These are phyloP conservation scores for Leishmania tropica DNA, from an alignment of 208 protist genomes.

Conservation along the genomic window DNA sequence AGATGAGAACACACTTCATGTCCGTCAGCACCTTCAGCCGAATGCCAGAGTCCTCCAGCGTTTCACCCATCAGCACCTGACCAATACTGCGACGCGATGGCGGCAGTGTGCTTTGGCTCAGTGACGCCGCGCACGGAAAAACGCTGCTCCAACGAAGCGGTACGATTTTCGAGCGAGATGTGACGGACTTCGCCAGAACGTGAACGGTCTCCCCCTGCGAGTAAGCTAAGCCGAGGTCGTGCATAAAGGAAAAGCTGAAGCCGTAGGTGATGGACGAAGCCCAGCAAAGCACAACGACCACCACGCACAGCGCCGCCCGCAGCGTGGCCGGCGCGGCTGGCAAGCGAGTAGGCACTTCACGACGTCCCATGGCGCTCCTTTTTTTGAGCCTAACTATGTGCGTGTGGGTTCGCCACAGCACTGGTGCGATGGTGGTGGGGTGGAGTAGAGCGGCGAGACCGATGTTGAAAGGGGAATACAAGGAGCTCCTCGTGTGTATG, in stretches of 20 bases:
- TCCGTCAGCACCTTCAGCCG: background rate
- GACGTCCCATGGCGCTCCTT: background rate
- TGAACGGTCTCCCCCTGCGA: background rate
- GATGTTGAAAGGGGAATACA: background rate
- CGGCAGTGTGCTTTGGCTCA: background rate
- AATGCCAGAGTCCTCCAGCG: slow-evolving; percentile 18
- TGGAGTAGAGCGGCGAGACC: background rate
- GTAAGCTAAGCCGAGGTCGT: slow-evolving; percentile 16
- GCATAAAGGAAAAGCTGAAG: slow-evolving; percentile 20
- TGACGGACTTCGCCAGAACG: slow-evolving; percentile 21
- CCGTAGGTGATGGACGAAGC: background rate
- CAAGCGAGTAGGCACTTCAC: background rate
- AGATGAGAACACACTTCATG: slow-evolving; percentile 5
- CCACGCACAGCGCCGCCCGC: background rate
- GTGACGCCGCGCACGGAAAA: slow-evolving; percentile 5
- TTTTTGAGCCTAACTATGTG: background rate
- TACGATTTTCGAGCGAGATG: slow-evolving; percentile 21
- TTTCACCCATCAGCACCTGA: slow-evolving; percentile 23
- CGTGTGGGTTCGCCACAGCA: background rate
- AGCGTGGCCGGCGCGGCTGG: background rate
- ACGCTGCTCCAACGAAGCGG: slow-evolving; percentile 18
- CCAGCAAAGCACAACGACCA: slow-evolving; percentile 14
- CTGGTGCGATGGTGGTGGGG: background rate
- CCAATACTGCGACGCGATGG: slow-evolving; percentile 24
- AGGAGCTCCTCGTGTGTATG: background rate